Evolutionary conservation across 768 basidiomycete genomes (phyloP).

Genomic region (Leccinum sublutescens): DNA sequence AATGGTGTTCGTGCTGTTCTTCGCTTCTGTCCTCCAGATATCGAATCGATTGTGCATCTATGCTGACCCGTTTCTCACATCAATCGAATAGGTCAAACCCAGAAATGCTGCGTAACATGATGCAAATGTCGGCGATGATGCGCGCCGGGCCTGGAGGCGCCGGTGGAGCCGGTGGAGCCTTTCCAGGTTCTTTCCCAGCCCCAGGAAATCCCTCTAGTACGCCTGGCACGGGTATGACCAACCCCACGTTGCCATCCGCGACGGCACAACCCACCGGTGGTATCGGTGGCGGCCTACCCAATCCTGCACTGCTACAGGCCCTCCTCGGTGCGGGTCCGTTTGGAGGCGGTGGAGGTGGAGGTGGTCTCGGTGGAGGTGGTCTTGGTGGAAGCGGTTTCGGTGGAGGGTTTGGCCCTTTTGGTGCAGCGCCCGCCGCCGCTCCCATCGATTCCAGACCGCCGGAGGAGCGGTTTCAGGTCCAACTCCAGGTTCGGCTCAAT

Average conservation of each 20-base stretch:
- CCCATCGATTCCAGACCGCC: slow-evolving; percentile 73
- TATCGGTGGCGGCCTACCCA: slow-evolving; percentile 23
- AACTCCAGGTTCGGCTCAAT: slow-evolving; percentile 57
- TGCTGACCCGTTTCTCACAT: not conserved
- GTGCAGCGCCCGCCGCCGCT: slow-evolving; percentile 27
- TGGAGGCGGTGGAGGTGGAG: slow-evolving; percentile 17
- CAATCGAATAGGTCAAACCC: slow-evolving; percentile 61
- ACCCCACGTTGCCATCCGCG: slow-evolving; percentile 21
- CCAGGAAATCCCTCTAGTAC: slow-evolving; percentile 51
- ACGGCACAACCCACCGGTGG: slow-evolving; percentile 13
- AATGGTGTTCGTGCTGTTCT: slow-evolving; percentile 55
- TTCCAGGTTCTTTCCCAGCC: slow-evolving; percentile 48
- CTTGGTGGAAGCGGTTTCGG: not conserved
- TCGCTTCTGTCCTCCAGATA: not conserved
- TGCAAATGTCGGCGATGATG: slow-evolving; percentile 60
- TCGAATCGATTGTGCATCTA: not conserved
- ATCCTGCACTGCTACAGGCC: slow-evolving; percentile 44
- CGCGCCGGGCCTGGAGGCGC: slow-evolving; percentile 35
- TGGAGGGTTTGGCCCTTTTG: slow-evolving; percentile 25
- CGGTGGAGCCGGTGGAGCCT: slow-evolving; percentile 33
- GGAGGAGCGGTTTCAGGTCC: slow-evolving; percentile 90
- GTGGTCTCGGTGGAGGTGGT: not conserved
- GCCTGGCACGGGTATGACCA: slow-evolving; percentile 15
- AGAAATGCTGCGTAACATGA: slow-evolving; percentile 67
- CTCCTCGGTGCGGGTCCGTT: slow-evolving; percentile 2